A percentile compares a stretch with the other conserved stretches of the same genome.
Conservation (phyloP, 805 yeast genomes). For the Vanderwaltozyma verrucispora region DNA sequence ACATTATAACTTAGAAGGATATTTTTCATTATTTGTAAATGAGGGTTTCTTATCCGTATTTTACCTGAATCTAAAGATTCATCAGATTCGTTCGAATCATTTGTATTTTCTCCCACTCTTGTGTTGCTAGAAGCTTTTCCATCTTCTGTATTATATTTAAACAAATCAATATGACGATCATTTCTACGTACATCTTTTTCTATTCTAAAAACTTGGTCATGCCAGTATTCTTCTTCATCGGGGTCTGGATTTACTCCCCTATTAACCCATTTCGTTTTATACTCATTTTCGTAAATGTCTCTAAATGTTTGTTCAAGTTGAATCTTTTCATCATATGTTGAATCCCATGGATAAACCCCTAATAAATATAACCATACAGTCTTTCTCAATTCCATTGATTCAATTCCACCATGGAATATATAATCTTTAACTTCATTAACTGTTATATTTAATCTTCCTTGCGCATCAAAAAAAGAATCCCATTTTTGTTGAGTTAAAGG, state of each 20-base stretch:
- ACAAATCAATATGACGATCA: slow-evolving; percentile 67
- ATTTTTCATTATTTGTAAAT: slow-evolving; percentile 60
- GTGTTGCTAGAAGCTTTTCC: slow-evolving; percentile 31
- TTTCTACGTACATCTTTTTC: slow-evolving; percentile 91
- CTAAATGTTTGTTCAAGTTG: slow-evolving; percentile 46
- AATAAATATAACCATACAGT: slow-evolving; percentile 83
- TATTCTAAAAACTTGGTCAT: slow-evolving; percentile 80
- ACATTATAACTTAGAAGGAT: slow-evolving; percentile 81
- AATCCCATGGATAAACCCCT: slow-evolving; percentile 83
- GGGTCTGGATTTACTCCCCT: slow-evolving; percentile 19
- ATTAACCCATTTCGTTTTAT: slow-evolving; percentile 64
- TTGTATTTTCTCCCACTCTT: slow-evolving; percentile 30
- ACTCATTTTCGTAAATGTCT: slow-evolving; percentile 42
- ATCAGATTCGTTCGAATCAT: slow-evolving; percentile 23
- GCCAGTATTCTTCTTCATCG: slow-evolving; percentile 61
- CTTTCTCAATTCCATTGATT: slow-evolving; percentile 39
- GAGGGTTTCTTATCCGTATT: slow-evolving; percentile 53
- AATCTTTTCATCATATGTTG: slow-evolving; percentile 57
- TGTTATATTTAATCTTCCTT: slow-evolving; percentile 67
- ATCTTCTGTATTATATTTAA: slow-evolving; percentile 32
- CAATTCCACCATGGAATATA: slow-evolving; percentile 85
- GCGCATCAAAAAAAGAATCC: slow-evolving; percentile 70
- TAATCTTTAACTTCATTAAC: slow-evolving; percentile 68
- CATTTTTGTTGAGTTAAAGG: slow-evolving; percentile 51
- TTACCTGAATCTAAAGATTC: slow-evolving; percentile 27